Percentiles rank a stretch among this genome's conserved stretches.
phyloP scores from a whole-genome alignment of 2,329 filamentous ascomycete species.

The Pseudogymnoascus sp. region DNA sequence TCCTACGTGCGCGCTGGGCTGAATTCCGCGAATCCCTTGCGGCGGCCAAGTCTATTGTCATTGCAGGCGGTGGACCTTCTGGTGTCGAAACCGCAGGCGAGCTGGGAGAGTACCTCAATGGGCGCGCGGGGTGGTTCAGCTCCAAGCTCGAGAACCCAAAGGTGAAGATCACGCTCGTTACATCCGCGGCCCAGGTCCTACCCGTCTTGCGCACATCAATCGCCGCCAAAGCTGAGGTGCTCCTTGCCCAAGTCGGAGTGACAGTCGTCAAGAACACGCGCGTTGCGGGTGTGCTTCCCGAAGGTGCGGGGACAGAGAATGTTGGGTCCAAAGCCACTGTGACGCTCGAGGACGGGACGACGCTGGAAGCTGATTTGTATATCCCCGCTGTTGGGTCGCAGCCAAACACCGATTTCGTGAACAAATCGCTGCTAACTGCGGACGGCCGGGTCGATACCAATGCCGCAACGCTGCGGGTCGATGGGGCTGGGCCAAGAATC shows the following conservation, averaged over 20 bases:
- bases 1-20: constrained; percentile 30
- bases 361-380: constrained; percentile 37
- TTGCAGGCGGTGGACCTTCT: constrained; percentile 37
- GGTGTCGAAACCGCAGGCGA: constrained; percentile 42
- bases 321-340: constrained; percentile 27
- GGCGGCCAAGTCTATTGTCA: constrained; percentile 34
- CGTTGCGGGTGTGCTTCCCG: constrained; percentile 29
- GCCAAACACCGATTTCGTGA: constrained; percentile 35
- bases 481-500: constrained; percentile 30
- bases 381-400: constrained; percentile 37
- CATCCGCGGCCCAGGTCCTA: constrained; percentile 31
- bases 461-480: constrained; percentile 30
- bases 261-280: constrained; percentile 34
- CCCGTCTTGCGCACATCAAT: constrained; percentile 33
- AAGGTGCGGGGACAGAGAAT: constrained; percentile 23
- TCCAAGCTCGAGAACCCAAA: constrained; percentile 28
- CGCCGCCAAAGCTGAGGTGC: constrained; percentile 33
- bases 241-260: constrained; percentile 39
- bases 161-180: constrained; percentile 38
- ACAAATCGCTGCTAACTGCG: constrained; percentile 22
- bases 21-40: constrained; percentile 34
- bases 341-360: constrained; percentile 32
- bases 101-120: constrained; percentile 43
- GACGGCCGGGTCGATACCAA: constrained; percentile 35
- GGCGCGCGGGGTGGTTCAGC: constrained; percentile 32